phyloP scores from a whole-genome alignment of 2,329 filamentous ascomycete genomes.

The Paraphaeosphaeria minitans region DNA sequence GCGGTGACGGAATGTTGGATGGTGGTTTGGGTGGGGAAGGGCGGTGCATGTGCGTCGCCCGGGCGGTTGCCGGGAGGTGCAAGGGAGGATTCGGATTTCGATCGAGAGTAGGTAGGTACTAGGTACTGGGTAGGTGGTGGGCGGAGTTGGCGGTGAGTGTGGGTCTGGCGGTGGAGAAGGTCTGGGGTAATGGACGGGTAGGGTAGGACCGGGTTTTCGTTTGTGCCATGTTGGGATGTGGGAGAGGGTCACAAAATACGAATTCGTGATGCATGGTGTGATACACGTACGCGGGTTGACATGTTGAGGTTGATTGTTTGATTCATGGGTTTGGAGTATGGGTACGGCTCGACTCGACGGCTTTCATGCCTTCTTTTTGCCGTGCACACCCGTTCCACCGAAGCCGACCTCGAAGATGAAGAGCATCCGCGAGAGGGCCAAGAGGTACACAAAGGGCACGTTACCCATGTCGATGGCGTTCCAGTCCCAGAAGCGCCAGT shows the following conservation, averaged over 20 bases:
- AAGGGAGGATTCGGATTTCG: neutral
- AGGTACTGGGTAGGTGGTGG: neutral
- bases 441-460: slow-evolving; percentile 71
- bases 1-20: neutral
- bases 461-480: slow-evolving; percentile 73
- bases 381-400: slow-evolving; percentile 3
- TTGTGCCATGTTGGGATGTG: neutral
- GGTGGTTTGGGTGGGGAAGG: neutral
- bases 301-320: neutral
- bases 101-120: no score
- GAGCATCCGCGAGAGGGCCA: slow-evolving; percentile 51
- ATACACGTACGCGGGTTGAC: neutral
- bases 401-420: slow-evolving; percentile 38
- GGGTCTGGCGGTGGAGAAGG: slow-evolving; percentile 6
- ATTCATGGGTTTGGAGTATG: neutral
- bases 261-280: neutral
- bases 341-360: neutral
- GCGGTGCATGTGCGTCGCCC: neutral
- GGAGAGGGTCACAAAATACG: neutral
- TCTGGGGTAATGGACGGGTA: slow-evolving; percentile 3
- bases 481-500: slow-evolving; percentile 67
- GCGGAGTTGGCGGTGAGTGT: neutral
- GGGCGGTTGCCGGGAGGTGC: neutral
- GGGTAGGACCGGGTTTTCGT: slow-evolving; percentile 9
- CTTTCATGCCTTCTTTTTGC: slow-evolving; percentile 19